Evolutionary conservation across 2,329 filamentous ascomycete genomes (phyloP).

Genomic region (Rhinocladiella mackenziei): DNA sequence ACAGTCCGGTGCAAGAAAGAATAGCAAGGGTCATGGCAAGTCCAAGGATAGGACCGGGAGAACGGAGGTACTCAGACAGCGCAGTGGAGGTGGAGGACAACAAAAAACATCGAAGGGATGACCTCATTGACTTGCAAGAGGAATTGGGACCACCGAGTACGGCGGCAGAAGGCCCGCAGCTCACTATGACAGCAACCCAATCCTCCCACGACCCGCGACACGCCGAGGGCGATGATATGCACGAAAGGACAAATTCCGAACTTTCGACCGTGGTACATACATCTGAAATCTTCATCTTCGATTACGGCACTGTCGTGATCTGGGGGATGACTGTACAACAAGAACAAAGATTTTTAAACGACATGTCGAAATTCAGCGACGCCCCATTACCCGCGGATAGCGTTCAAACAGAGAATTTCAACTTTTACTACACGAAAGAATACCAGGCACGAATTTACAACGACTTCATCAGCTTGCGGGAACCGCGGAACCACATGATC

Average conservation of each 20-base stretch:
- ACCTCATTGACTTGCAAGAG: conserved; percentile 60
- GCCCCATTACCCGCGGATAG: conserved; percentile 86
- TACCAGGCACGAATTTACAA: conserved; percentile 99
- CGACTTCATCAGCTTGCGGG: conserved; percentile 91
- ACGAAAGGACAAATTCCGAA: conserved; percentile 48
- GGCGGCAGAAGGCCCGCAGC: conserved; percentile 19
- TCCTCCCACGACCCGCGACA: conserved; percentile 19
- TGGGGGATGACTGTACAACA: conserved; percentile 95
- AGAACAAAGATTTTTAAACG: conserved; percentile 85
- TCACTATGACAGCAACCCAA: conserved; percentile 15
- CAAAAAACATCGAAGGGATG: conserved; percentile 53
- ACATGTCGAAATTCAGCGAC: conserved; percentile 88
- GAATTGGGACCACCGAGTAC: conserved; percentile 33
- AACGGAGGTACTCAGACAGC: conserved; percentile 54
- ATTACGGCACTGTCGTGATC: conserved; percentile 95
- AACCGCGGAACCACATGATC: conserved; percentile 96
- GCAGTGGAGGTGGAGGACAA: conserved; percentile 64
- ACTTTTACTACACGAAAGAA: conserved; percentile 97
- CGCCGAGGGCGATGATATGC: conserved; percentile 33
- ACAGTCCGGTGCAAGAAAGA: conserved; percentile 26
- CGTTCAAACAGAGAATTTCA: conserved; percentile 94
- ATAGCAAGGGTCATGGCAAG: conserved; percentile 22
- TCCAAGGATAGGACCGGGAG: conserved; percentile 23
- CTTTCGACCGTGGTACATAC: conserved; percentile 87
- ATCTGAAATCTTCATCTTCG: conserved; percentile 91